Base-by-base conservation (phyloP, 306 rosid genomes). In the Benincasa hispida region DNA sequence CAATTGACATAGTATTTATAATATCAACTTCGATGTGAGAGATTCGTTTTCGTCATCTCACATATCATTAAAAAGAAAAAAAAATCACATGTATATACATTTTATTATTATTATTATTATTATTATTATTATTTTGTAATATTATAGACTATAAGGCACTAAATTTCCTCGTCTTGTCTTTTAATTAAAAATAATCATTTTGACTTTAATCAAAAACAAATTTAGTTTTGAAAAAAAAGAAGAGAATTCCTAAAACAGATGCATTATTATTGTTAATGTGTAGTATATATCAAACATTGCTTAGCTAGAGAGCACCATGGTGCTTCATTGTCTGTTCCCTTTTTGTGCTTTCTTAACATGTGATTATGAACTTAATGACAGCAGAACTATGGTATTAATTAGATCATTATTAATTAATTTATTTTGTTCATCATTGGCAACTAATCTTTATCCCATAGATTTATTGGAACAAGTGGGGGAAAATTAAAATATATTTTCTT, bases 101-200 rank as follows among this genome's bases (percentile, higher is more conserved):
- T n/a, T 63, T 5, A 8, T 10, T 34, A 11, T 3, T 35, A 35
- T 0, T 7, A 0, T 11, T 39, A 8, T 10, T 34, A 11, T 3
- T 35, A 35, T 0, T 7, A 0, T 11, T 39, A n/a, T n/a, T 37
- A 5, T 39, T 2, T 50, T 3, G 14, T 3, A 2, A 41, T 41
- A 67, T 21, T 67, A 67, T 10, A 67, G 12, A 22, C 34, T 22
- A 41, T 6, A 67, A 39, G 74, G 32, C 74, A 67, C 74, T 67
- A 67, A 41, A 67, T 67, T 67, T 67, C 74, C 53, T 39, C 74
- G 41, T 67, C 74, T 66, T 66, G 74, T 67, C 35, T 41, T 67
- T 21, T 6, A 12, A 67, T 39, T 39, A 22, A 22, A 39, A 67
- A 67, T n/a, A 66, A 37, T 2, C 17, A 66, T 37, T 39, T 66